Percentiles rank a stretch among this genome's conserved stretches.
Evolutionary conservation across 1,139 yeast species (phyloP).

Genomic region (Barnettozyma hawaiiensis): DNA sequence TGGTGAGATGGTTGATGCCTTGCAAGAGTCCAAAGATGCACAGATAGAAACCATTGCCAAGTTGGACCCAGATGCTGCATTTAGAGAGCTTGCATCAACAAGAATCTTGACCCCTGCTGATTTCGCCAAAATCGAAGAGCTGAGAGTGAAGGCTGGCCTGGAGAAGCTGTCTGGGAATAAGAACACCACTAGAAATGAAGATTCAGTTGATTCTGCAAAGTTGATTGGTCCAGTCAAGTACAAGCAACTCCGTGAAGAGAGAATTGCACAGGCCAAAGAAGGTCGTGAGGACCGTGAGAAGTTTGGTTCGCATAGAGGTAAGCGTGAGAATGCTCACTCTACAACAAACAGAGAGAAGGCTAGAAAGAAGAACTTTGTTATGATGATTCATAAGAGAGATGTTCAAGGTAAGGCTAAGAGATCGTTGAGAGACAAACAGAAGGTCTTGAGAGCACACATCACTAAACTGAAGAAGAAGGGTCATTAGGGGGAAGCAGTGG

Average conservation of each 20-base stretch:
- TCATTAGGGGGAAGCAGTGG: slow-evolving; percentile 32
- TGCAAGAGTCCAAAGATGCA: slow-evolving; percentile 20
- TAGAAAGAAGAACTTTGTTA: slow-evolving; percentile 96
- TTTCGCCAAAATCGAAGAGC: slow-evolving; percentile 88
- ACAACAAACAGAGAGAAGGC: slow-evolving; percentile 96
- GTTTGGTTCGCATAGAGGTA: slow-evolving; percentile 84
- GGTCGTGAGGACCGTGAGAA: slow-evolving; percentile 92
- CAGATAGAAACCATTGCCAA: slow-evolving; percentile 21
- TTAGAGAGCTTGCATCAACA: slow-evolving; percentile 60
- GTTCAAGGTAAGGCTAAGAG: slow-evolving; percentile 92
- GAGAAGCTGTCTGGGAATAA: slow-evolving; percentile 51
- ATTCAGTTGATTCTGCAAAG: slow-evolving; percentile 70
- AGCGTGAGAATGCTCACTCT: slow-evolving; percentile 72
- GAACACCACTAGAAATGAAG: slow-evolving; percentile 72
- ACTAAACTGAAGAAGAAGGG: slow-evolving; percentile 88
- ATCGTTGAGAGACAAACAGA: slow-evolving; percentile 87
- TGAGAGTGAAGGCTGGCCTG: slow-evolving; percentile 77
- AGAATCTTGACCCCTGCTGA: slow-evolving; percentile 94
- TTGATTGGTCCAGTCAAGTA: slow-evolving; percentile 81
- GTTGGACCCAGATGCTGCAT: slow-evolving; percentile 37
- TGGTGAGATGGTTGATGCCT: slow-evolving; percentile 27
- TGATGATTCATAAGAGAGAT: slow-evolving; percentile 93
- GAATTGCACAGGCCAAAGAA: slow-evolving; percentile 78
- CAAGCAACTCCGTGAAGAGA: slow-evolving; percentile 85
- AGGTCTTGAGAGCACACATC: slow-evolving; percentile 77